phyloP scores from a whole-genome alignment of 1,284 basidiomycete species.

The Fomes fomentarius region DNA sequence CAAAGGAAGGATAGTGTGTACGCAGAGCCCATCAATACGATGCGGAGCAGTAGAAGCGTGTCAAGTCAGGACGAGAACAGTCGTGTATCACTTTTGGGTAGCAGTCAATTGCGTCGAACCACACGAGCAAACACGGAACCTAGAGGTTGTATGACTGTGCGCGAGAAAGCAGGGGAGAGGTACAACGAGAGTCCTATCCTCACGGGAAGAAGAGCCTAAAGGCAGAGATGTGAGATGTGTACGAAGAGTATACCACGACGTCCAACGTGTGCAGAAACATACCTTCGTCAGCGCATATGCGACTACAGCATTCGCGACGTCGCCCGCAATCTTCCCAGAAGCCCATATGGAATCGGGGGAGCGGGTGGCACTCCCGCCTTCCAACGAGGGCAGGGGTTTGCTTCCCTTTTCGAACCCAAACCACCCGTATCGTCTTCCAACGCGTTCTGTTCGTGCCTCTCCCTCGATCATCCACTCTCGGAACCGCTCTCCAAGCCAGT shows the following conservation, averaged over 20 bases:
- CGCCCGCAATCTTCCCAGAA: slow-evolving; percentile 53
- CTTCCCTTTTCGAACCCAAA: slow-evolving; percentile 76
- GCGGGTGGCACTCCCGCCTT: not conserved
- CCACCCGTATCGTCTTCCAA: slow-evolving; percentile 80
- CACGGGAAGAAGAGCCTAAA: slow-evolving; percentile 21
- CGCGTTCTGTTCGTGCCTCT: slow-evolving; percentile 66
- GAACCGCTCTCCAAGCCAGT: slow-evolving; percentile 47
- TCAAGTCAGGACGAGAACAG: too few species aligned
- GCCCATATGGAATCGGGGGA: slow-evolving; percentile 16
- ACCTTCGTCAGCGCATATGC: slow-evolving; percentile 90
- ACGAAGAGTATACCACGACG: not conserved
- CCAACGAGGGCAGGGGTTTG: slow-evolving; percentile 18
- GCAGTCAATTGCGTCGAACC: too few species aligned
- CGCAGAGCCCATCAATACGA: too few species aligned
- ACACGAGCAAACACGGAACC: slow-evolving; percentile 12
- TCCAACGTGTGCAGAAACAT: slow-evolving; percentile 20
- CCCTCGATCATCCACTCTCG: slow-evolving; percentile 76
- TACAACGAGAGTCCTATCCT: slow-evolving; percentile 22
- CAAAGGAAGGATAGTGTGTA: too few species aligned
- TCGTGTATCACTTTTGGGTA: too few species aligned
- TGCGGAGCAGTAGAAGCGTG: too few species aligned
- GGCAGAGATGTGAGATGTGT: not conserved
- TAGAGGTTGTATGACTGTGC: slow-evolving; percentile 17
- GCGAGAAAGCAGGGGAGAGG: slow-evolving; percentile 20
- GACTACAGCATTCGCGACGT: slow-evolving; percentile 77